Conservation (phyloP, 192 early-diverging fungal species). For the Podila minutissima region DNA sequence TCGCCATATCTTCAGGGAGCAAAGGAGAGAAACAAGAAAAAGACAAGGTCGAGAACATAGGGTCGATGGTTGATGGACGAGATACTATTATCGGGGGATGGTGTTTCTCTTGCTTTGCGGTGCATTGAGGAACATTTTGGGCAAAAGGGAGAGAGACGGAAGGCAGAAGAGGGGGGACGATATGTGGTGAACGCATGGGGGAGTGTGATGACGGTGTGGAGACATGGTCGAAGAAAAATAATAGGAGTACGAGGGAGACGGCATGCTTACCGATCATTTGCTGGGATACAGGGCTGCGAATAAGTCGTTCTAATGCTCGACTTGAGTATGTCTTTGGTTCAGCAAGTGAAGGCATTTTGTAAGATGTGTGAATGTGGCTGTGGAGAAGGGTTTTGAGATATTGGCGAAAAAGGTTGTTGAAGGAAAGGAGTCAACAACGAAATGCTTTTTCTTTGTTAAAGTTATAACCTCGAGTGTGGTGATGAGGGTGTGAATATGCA, state of each 20-base stretch:
- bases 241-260: not conserved
- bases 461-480: not conserved
- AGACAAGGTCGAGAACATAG: too few relatives aligned
- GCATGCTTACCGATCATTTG: slow-evolving; percentile 46
- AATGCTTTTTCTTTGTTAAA: not conserved
- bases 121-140: too few relatives aligned
- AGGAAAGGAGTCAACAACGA: not conserved
- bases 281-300: slow-evolving; percentile 44
- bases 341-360: slow-evolving; percentile 38
- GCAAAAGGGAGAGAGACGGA: too few relatives aligned
- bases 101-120: too few relatives aligned
- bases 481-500: not conserved
- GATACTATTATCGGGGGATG: too few relatives aligned
- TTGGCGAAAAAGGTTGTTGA: not conserved
- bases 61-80: too few relatives aligned
- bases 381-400: not conserved
- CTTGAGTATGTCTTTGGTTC: slow-evolving; percentile 40
- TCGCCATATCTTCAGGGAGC: too few relatives aligned
- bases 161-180: too few relatives aligned
- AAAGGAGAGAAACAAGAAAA: too few relatives aligned
- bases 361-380: slow-evolving; percentile 3
- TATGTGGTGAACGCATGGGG: not conserved
- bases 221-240: not conserved
- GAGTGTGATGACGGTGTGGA: not conserved
- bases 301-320: slow-evolving; percentile 35